Evolutionary conservation across 257 asterid species (phyloP).

Genomic region (Echites panduratus): DNA sequence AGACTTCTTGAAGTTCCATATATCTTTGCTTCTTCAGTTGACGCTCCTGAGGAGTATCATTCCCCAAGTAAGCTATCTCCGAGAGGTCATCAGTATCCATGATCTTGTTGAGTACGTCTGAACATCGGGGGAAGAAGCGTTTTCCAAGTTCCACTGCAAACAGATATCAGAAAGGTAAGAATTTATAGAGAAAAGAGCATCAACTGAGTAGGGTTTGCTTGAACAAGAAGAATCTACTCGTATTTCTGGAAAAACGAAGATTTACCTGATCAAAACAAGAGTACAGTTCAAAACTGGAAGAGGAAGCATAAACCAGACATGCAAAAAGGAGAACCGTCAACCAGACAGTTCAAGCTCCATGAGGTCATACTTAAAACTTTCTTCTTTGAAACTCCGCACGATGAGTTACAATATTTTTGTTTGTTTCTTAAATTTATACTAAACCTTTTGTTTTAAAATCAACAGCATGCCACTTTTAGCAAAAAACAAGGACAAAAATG

Average conservation of each 20-base stretch:
- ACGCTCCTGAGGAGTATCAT: slow-evolving; percentile 42
- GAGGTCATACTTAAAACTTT: background rate
- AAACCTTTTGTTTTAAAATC: background rate
- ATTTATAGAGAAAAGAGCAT: background rate
- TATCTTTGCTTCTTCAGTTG: slow-evolving; percentile 63
- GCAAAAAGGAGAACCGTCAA: background rate
- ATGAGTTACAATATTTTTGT: background rate
- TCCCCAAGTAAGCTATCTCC: slow-evolving; percentile 60
- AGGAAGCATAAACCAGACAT: background rate
- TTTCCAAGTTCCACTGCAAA: slow-evolving; percentile 90
- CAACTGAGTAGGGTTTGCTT: background rate
- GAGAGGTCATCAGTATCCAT: slow-evolving; percentile 80
- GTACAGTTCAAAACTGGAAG: background rate
- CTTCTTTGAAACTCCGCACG: background rate
- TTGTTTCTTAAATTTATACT: background rate
- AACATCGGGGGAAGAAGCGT: slow-evolving; percentile 94
- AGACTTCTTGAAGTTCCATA: slow-evolving; percentile 66
- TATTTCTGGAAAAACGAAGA: background rate
- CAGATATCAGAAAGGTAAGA: background rate
- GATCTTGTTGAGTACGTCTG: slow-evolving; percentile 70
- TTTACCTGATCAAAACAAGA: background rate
- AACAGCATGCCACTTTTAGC: background rate
- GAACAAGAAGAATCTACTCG: background rate
- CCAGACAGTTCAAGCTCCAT: background rate
- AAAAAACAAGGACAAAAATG: background rate